Conservation (phyloP, 1,139 yeast genomes). For the Debaryomyces fabryi region DNA sequence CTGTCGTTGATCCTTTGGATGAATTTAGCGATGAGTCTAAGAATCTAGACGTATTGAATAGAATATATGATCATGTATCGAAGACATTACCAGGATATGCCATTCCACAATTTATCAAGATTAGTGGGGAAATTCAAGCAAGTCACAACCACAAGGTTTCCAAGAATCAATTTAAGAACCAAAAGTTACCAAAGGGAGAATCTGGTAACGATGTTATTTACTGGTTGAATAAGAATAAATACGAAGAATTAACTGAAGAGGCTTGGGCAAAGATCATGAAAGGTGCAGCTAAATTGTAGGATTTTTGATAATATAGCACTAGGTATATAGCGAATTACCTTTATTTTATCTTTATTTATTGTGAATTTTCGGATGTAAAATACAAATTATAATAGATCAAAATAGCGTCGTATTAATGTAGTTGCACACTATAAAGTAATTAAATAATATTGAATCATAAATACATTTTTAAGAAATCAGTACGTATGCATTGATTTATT, state of each 20-base stretch:
- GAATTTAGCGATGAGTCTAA: conserved; percentile 26
- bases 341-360: neutral
- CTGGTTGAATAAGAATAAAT: conserved; percentile 64
- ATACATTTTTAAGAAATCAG: neutral
- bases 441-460: conserved; percentile 5
- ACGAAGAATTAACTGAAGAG: conserved; percentile 57
- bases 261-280: conserved; percentile 59
- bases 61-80: conserved; percentile 38
- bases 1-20: conserved; percentile 63
- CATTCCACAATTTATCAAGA: conserved; percentile 78
- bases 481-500: conserved; percentile 19
- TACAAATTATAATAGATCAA: neutral
- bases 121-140: conserved; percentile 61
- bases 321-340: neutral
- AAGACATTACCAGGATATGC: conserved; percentile 80
- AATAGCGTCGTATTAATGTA: conserved; percentile 1
- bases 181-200: conserved; percentile 74
- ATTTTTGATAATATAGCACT: neutral
- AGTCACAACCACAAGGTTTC: conserved; percentile 88
- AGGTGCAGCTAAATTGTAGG: conserved; percentile 44
- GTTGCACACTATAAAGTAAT: neutral
- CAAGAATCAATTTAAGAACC: conserved; percentile 75
- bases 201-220: conserved; percentile 62
- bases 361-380: neutral
- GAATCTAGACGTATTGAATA: conserved; percentile 33